A percentile compares a stretch with the other conserved stretches of the same genome.
These are phyloP conservation scores for Saraca asoca DNA, from an alignment of 331 rosid genomes.

Conservation along the genomic window DNA sequence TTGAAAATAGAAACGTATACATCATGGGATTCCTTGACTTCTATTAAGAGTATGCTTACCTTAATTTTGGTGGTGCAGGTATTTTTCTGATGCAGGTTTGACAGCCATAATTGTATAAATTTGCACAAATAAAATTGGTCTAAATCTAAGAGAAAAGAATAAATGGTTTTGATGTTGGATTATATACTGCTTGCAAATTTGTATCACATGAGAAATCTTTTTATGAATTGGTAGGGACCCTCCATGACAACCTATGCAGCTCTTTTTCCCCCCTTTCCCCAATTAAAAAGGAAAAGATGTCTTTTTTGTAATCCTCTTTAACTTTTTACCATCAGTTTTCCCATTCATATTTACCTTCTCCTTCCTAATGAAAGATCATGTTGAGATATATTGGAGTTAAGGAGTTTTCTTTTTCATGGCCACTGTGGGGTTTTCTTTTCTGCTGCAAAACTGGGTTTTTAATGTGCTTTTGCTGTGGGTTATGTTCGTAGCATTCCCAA, in stretches of 20 bases:
- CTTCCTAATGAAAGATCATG: not conserved
- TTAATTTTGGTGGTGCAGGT: conserved; percentile 40
- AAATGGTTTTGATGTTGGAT: conserved; percentile 9
- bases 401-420: not conserved
- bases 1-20: conserved; percentile 9
- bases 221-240: not conserved
- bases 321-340: not conserved
- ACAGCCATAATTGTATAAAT: conserved; percentile 27
- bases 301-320: not conserved
- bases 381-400: not conserved
- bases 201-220: conserved; percentile 11
- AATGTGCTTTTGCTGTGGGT: not conserved
- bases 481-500: not conserved
- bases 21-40: not conserved
- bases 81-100: conserved; percentile 49
- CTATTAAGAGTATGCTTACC: conserved; percentile 20
- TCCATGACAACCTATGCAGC: not conserved
- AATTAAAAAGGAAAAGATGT: not conserved
- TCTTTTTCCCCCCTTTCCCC: not conserved
- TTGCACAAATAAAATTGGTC: conserved; percentile 6
- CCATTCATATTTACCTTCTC: not conserved
- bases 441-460: not conserved
- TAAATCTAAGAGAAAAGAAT: conserved; percentile 6
- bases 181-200: conserved; percentile 8
- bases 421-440: not conserved